These are phyloP conservation scores for Giardia duodenalis DNA, from an alignment of 208 protist genomes.

Conservation along the genomic window DNA sequence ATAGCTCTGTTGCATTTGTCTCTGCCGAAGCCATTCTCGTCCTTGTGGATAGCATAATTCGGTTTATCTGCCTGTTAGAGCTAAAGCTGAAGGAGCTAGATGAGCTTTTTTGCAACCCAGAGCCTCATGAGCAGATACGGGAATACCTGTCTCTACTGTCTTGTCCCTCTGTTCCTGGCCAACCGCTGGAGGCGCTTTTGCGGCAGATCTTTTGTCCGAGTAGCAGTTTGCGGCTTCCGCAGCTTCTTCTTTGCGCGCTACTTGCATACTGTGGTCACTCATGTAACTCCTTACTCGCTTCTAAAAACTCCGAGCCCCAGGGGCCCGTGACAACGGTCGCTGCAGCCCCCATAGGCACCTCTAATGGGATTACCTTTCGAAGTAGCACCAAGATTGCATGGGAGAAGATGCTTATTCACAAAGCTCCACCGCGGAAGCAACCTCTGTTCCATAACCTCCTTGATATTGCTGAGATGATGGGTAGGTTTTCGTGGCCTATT, in stretches of 20 bases:
- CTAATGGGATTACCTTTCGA: too few species aligned
- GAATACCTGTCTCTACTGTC: neutral
- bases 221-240: neutral
- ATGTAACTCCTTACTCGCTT: neutral
- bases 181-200: neutral
- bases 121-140: neutral
- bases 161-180: too few species aligned
- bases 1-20: neutral
- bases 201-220: neutral
- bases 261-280: neutral
- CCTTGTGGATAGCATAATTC: neutral
- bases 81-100: neutral
- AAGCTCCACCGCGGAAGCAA: neutral
- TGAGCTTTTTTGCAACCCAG: neutral
- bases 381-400: neutral
- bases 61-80: neutral
- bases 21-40: neutral
- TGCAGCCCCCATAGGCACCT: too few species aligned
- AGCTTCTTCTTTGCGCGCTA: neutral
- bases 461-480: neutral
- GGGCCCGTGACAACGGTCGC: too few species aligned
- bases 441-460: neutral
- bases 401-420: neutral
- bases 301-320: neutral
- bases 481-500: neutral